These are phyloP conservation scores for Balansia obtecta DNA, from an alignment of 2,329 filamentous ascomycete genomes.

Conservation along the genomic window DNA sequence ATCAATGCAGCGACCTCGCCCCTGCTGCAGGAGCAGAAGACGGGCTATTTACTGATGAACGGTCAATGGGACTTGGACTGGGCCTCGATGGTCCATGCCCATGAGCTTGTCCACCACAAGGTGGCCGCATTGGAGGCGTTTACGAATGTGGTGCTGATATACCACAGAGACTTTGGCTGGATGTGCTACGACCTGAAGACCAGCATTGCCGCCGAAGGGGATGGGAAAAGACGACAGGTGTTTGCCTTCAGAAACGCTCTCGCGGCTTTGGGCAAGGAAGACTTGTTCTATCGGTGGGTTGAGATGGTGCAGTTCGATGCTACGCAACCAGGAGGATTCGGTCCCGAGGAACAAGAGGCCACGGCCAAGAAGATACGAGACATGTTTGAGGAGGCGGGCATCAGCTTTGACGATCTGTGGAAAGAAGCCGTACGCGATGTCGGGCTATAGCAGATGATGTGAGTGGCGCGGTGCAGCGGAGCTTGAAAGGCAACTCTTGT, in stretches of 20 bases:
- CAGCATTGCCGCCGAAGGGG: conserved; percentile 39
- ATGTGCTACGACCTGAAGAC: conserved; percentile 44
- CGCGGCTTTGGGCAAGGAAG: conserved; percentile 67
- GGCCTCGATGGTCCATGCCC: conserved; percentile 63
- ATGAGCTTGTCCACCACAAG: conserved; percentile 54
- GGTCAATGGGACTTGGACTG: conserved; percentile 83
- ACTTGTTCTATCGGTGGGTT: conserved; percentile 84
- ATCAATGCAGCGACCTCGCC: conserved; percentile 58
- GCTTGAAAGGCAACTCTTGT: neutral
- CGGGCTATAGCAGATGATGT: conserved; percentile 1
- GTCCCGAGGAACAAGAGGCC: conserved; percentile 55
- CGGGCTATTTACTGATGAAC: conserved; percentile 78
- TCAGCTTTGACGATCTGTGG: conserved; percentile 79
- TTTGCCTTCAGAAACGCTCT: conserved; percentile 70
- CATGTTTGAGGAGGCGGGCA: conserved; percentile 59
- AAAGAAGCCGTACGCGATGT: conserved; percentile 41
- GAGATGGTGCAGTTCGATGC: conserved; percentile 86
- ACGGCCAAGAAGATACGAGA: conserved; percentile 64
- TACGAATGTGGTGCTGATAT: conserved; percentile 55
- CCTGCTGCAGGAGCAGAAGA: conserved; percentile 59
- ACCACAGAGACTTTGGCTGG: conserved; percentile 59
- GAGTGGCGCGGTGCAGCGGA: neutral
- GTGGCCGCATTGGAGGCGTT: conserved; percentile 52
- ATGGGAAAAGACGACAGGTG: conserved; percentile 59
- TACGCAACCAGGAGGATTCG: conserved; percentile 66